Evolutionary conservation across 306 rosid genomes (phyloP).

Genomic region (Gillenia trifoliata): DNA sequence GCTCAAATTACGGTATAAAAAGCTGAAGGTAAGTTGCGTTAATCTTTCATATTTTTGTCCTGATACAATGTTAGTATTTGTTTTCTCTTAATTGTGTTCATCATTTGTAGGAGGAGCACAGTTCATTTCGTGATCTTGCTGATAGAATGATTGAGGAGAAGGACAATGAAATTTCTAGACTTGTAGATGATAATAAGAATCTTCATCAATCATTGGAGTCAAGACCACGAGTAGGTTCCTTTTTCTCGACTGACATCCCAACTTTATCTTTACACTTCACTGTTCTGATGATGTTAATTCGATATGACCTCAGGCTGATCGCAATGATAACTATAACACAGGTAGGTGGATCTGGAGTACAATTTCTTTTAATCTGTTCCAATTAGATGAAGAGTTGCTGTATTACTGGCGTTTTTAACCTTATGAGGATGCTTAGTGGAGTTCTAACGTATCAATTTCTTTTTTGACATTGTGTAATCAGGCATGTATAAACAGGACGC

Average conservation of each 20-base stretch:
- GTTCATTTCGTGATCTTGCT: constrained; percentile 86
- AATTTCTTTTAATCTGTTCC: constrained; percentile 8
- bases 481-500: constrained; percentile 63
- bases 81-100: constrained; percentile 27
- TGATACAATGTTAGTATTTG: constrained; percentile 6
- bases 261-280: constrained; percentile 12
- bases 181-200: constrained; percentile 66
- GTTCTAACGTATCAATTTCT: constrained; percentile 20
- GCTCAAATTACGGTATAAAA: constrained; percentile 63
- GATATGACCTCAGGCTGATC: constrained; percentile 55
- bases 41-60: constrained; percentile 15
- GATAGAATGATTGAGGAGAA: constrained; percentile 90
- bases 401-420: background rate
- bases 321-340: constrained; percentile 42
- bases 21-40: constrained; percentile 57
- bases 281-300: background rate
- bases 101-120: constrained; percentile 71
- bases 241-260: constrained; percentile 2
- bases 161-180: constrained; percentile 82
- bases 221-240: constrained; percentile 50
- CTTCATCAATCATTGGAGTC: constrained; percentile 74
- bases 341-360: constrained; percentile 44
- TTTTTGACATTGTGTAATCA: constrained; percentile 40
- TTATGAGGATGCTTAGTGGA: background rate
- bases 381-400: constrained; percentile 4